Base-by-base conservation (phyloP, 805 yeast genomes). In the Saccharomycopsis sp. region DNA sequence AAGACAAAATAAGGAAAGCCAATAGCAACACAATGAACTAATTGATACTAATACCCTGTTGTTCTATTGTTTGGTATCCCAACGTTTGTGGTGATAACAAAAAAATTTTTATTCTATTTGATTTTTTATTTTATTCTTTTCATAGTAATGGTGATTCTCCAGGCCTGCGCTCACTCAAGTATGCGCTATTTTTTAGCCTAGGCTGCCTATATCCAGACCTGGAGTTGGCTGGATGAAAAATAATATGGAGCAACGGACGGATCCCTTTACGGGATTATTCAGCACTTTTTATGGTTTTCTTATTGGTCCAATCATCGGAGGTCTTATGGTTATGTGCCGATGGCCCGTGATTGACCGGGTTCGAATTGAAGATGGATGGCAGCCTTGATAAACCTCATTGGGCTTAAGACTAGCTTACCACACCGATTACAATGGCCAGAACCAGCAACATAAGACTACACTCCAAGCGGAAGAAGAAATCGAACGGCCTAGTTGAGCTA, bases 401-500 rank as follows among this genome's bases (percentile, higher is more conserved):
- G n/a, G n/a, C n/a, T n/a, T n/a, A n/a, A n/a, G n/a, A n/a, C n/a
- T n/a, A n/a, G n/a, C n/a, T n/a, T n/a, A n/a, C n/a, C n/a, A n/a
- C n/a, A 29, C 12, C 38, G 38, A 29, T 29, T 29, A 12, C 38
- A 29, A 29, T 29, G 38, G 38, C 38, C 38, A 29, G 38, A 29
- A 29, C 38, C 38, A 29, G 38, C 12, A 12, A 29, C 12, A 29
- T 29, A 5, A 38, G 7, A 25, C 12, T 47, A 17, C 25, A 54
- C 7, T 23, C 54, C 44, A 38, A 50, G 25, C 54, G 29, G 29
- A 53, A 61, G 51, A 54, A n/a, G 17, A 56, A 56, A 47, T 29
- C 25, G 35, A 3, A 47, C 51, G 38, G 49, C 29, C 12, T 35
- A 53, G 50, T 20, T 2, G 66, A 64, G 9, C 78, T 78, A 3